Base-by-base conservation (phyloP, 2,329 filamentous ascomycete genomes). In the Delphinella strobiligena region DNA sequence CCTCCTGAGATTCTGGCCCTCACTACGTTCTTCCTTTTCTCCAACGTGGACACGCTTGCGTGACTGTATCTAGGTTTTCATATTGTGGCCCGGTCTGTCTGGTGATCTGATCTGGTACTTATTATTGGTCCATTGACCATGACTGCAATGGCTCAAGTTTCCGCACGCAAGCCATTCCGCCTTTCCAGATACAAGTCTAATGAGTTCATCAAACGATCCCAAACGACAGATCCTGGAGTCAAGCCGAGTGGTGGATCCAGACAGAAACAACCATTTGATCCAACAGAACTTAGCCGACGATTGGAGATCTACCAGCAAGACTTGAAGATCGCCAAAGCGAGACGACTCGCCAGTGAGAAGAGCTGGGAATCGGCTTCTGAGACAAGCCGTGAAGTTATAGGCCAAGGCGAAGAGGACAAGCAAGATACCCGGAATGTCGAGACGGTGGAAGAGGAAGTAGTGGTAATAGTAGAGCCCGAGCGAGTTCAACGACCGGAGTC, bases 281-380 rank as follows among this genome's bases (percentile, higher is more conserved):
- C 42, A n/a, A 36, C 40, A n/a, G 41, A 44, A 17, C 30, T 46
- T 3, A 43, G 41, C 5, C 41, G 44, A 9, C 42, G 42, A 15
- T 15, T 46, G 19, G 44, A 46, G 18, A 35, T 33, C 17, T 46
- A 46, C 33, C 41, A 41, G 11, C 38, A 37, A 14, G 44, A 46
- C 29, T 22, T 40, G 9, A 44, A 44, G 36, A 11, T 46, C 32
- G 41, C 40, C 27, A 38, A 44, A 40, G 37, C 42, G n/a, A 31
- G 44, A 7, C 39, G 34, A n/a, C 22, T 37, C 30, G 29, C 19
- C 36, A 16, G 24, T 11, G 32, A 40, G 15, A 35, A 40, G 31
- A 35, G 29, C 37, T 4, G n/a, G 15, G 36, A 41, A 34, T 9
- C 19, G 10, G 30, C 24, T 1, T 17, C 9, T 5, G 5, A 7